Evolutionary conservation across 495 filamentous ascomycete genomes (phyloP).

Genomic region (Aspergillus homomorphus): DNA sequence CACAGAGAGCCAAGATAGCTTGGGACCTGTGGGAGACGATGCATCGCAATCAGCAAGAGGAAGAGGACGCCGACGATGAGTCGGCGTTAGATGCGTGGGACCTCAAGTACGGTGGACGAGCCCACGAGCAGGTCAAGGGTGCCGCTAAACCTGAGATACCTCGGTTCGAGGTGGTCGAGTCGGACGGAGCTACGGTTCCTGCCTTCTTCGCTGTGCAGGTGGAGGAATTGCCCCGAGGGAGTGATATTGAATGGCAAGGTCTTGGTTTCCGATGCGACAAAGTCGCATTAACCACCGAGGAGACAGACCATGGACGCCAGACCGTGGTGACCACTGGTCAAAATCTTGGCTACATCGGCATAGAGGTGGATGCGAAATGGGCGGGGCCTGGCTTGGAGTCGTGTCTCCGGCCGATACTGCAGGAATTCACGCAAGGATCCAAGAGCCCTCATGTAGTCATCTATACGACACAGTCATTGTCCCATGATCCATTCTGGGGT

Average conservation of each 20-base stretch:
- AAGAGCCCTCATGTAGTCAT: conserved; percentile 30
- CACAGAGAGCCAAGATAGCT: conserved; percentile 40
- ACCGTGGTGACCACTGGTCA: conserved; percentile 24
- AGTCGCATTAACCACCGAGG: conserved; percentile 18
- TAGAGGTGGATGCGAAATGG: conserved; percentile 29
- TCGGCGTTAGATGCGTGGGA: conserved; percentile 72
- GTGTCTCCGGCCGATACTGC: conserved; percentile 22
- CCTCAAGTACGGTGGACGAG: conserved; percentile 51
- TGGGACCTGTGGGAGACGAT: conserved; percentile 51
- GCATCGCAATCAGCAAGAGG: conserved; percentile 37
- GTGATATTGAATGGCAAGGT: conserved; percentile 72
- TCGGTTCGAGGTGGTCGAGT: conserved; percentile 29
- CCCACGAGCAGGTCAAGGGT: conserved; percentile 19
- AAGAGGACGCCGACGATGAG: conserved; percentile 35
- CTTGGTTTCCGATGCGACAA: conserved; percentile 37
- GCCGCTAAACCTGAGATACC: conserved; percentile 23
- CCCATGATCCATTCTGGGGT: conserved; percentile 25
- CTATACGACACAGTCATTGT: conserved; percentile 33
- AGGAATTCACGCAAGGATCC: conserved; percentile 10
- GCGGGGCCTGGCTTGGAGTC: conserved; percentile 19
- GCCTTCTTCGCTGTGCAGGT: conserved; percentile 73
- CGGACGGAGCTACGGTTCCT: conserved; percentile 35
- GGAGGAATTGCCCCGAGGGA: conserved; percentile 62
- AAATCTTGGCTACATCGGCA: conserved; percentile 25
- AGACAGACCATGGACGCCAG: conserved; percentile 14